Evolutionary conservation across 805 yeast species (phyloP), one percentile per base, ranked within the genome.

Genomic region (Teunomyces panamensis): DNA sequence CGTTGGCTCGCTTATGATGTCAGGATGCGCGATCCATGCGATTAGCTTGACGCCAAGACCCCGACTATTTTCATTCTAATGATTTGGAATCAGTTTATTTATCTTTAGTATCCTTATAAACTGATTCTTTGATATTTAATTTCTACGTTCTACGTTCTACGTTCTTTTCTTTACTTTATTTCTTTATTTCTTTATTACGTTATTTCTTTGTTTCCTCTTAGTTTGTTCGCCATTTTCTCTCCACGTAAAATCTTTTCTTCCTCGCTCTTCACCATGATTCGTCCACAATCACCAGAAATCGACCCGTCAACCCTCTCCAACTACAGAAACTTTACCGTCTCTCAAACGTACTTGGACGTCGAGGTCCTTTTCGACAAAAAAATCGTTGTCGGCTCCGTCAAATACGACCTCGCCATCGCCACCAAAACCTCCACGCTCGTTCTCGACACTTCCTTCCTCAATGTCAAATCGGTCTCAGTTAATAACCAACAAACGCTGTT

Each of bases 231-330:
- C 5, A n/a, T 30, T 30, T 30, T 30, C 14, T 32, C 14, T n/a
- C 14, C 34, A n/a, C 2, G 30, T 29, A 29, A 9, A 29, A 20
- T 20, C 30, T 32, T 17, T 30, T 43, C 46, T 39, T 26, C 43
- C 37, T 10, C 30, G 3, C 16, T n/a, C 24, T 35, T 37, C 14
- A n/a, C 42, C 14, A 20, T 20, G 24, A 20, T 13, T 11, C 43
- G 42, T 13, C 57, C 65, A 49, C 56, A 68, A 27, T 73, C 77
- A 1, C 80, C 89, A 3, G 88, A 83, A 55, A 48, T 60, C 9
- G 96, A 90, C 64, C 85, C 86, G 20, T 85, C 95, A 1, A 87
- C 97, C 2, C 71, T 83, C 42, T 67, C 72, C 30, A 67, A 67
- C 52, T 67, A 64, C 49, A 45, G 48, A 26, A 51, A 57, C 35